These are phyloP conservation scores for Adenanthera pavonina DNA, from an alignment of 306 rosid genomes.

Conservation along the genomic window DNA sequence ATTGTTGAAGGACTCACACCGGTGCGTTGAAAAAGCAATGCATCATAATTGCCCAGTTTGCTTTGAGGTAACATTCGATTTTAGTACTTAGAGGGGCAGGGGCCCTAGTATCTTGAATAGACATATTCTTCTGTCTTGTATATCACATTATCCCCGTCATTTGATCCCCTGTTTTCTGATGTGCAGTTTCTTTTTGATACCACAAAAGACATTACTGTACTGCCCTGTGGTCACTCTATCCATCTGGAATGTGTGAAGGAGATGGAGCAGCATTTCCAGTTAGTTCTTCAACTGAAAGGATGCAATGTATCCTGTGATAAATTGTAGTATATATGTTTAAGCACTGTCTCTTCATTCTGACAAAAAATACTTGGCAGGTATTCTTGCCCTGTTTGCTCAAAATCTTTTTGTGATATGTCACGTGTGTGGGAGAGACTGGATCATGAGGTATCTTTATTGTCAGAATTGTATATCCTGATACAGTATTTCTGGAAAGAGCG, in stretches of 20 bases:
- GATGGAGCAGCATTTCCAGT: conserved; percentile 69
- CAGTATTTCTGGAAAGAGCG: conserved; percentile 9
- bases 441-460: conserved; percentile 49
- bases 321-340: conserved; percentile 42
- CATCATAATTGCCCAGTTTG: conserved; percentile 50
- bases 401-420: conserved; percentile 77
- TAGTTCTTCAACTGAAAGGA: conserved; percentile 40
- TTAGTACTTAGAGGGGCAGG: background rate
- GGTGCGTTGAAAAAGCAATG: conserved; percentile 49
- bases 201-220: conserved; percentile 61
- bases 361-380: conserved; percentile 52
- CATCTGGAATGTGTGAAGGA: conserved; percentile 72
- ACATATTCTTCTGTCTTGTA: background rate
- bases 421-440: conserved; percentile 70
- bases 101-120: background rate
- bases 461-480: conserved; percentile 13
- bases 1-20: conserved; percentile 43
- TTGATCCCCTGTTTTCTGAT: conserved; percentile 11
- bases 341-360: conserved; percentile 1
- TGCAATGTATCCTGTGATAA: conserved; percentile 29
- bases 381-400: conserved; percentile 84
- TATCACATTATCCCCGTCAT: background rate
- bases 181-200: conserved; percentile 82
- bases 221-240: conserved; percentile 82
- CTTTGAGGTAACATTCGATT: conserved; percentile 41